Evolutionary conservation across 2,329 filamentous ascomycete genomes (phyloP).

Genomic region (Grosmannia clavigera): DNA sequence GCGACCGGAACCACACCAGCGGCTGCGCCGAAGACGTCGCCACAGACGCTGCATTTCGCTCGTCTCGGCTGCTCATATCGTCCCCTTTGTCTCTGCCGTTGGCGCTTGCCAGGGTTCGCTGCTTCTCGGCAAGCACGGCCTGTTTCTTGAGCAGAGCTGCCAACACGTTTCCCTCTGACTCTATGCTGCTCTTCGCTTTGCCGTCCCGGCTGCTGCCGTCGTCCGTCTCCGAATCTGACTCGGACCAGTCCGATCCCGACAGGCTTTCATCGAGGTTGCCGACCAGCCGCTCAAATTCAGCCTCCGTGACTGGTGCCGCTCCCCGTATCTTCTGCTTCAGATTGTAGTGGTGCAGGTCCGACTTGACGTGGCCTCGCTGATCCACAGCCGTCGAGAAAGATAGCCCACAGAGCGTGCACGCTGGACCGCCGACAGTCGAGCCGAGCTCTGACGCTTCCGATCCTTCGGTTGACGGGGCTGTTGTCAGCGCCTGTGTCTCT

Average conservation of each 20-base stretch:
- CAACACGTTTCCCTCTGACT: constrained; percentile 42
- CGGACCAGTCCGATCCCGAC: constrained; percentile 72
- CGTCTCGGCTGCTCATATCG: constrained; percentile 22
- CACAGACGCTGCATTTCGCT: constrained; percentile 39
- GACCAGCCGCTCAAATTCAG: constrained; percentile 76
- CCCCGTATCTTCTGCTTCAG: constrained; percentile 81
- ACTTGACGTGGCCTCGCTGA: constrained; percentile 75
- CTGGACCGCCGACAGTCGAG: constrained; percentile 43
- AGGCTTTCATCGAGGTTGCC: constrained; percentile 81
- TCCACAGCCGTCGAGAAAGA: constrained; percentile 63
- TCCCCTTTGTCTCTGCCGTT: constrained; percentile 33
- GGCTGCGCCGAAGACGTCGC: constrained; percentile 4
- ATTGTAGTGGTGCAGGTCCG: constrained; percentile 89
- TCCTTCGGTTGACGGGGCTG: not conserved
- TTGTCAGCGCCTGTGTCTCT: constrained; percentile 10
- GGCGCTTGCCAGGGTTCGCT: constrained; percentile 18
- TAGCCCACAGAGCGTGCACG: constrained; percentile 70
- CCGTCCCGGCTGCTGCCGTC: constrained; percentile 13
- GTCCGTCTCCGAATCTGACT: constrained; percentile 46
- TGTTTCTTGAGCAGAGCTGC: constrained; percentile 72
- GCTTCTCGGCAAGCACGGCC: constrained; percentile 54
- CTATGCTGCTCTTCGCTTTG: constrained; percentile 6
- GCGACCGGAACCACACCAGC: constrained; percentile 74
- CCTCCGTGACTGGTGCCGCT: constrained; percentile 57
- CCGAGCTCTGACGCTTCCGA: not conserved